These are phyloP conservation scores for Trametes gibbosa DNA, from an alignment of 768 basidiomycete species.

Conservation along the genomic window DNA sequence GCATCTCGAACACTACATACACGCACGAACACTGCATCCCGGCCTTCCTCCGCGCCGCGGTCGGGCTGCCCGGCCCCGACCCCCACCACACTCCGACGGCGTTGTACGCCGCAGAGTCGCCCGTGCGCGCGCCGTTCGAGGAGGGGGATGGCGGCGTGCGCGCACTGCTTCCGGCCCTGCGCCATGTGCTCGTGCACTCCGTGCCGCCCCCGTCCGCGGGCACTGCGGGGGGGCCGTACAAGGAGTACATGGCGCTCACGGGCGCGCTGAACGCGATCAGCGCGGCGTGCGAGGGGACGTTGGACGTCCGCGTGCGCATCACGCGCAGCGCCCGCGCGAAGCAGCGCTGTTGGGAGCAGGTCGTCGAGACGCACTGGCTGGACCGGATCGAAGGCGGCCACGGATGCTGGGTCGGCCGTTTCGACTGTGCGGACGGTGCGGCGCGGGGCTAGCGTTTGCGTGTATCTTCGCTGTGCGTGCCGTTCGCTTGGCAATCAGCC, in stretches of 20 bases:
- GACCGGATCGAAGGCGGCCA: slow-evolving; percentile 11
- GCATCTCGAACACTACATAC: slow-evolving; percentile 17
- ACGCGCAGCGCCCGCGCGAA: slow-evolving; percentile 3
- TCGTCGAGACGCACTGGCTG: slow-evolving; percentile 8
- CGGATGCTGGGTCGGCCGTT: slow-evolving; percentile 9
- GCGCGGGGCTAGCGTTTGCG: background rate
- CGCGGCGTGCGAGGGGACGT: background rate
- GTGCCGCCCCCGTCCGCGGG: slow-evolving; percentile 3
- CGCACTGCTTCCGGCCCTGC: slow-evolving; percentile 5
- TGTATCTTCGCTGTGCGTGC: background rate
- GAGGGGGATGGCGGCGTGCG: background rate
- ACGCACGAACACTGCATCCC: slow-evolving; percentile 15
- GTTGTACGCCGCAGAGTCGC: background rate
- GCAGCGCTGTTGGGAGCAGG: slow-evolving; percentile 5
- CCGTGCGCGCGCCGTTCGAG: background rate
- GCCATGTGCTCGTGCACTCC: slow-evolving; percentile 11
- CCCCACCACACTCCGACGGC: background rate
- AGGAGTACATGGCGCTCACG: slow-evolving; percentile 8
- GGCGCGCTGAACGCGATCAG: slow-evolving; percentile 1
- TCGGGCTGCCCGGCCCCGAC: background rate
- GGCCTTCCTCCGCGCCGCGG: slow-evolving; percentile 8
- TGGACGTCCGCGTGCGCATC: background rate
- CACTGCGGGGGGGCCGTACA: slow-evolving; percentile 3
- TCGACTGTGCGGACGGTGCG: background rate
- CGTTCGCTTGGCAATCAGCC: no score